Evolutionary conservation across 2,329 filamentous ascomycete genomes (phyloP), one percentile per base, ranked within the genome.

Genomic region (Nigrograna mackinnonii): DNA sequence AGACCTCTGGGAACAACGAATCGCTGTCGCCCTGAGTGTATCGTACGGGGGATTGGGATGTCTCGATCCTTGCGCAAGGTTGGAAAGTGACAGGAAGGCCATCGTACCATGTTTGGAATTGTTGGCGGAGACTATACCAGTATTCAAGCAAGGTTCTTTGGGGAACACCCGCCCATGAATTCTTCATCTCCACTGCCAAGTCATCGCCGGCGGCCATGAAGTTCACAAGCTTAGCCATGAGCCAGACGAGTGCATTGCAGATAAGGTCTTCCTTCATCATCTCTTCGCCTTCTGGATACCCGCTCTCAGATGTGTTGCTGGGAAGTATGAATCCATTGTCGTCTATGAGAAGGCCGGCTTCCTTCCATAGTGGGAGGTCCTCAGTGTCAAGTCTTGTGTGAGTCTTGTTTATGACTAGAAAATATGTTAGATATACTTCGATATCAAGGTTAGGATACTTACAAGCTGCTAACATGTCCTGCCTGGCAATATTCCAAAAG

Each of bases 401-500:
- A 11, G 74, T 76, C 54, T 82, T 79, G 51, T 84, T 84, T 52
- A 85, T 82, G 52, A 79, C 76, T 70, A 50, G 12, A 12, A 13
- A 21, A 13, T 19, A 16, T 30, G 39, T 62, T 39, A 44, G 41
- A 16, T 19, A n/a, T 39, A 17, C 22, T 4, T 16, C 16, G 7
- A 7, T 31, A 19, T 12, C 6, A 6, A 26, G 6, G 35, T 4
- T 7, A 6, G 11, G 5, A 3, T 5, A 68, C 73, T 67, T 62
- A 76, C 79, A 84, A 39, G 83, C 82, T 55, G 80, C 78, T 21
- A 85, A 68, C 67, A 85, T 83, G 50, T 86, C 83, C 53, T 86
- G 83, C 18, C 82, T 71, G 13, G 82, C 83, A 59, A 85, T 82
- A 50, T 84, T 85, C 83, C 83, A 86, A 57, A 86, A 86, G 0